These are phyloP conservation scores for Hepatocystis sp. DNA, from an alignment of 169 alveolate species.

Conservation along the genomic window DNA sequence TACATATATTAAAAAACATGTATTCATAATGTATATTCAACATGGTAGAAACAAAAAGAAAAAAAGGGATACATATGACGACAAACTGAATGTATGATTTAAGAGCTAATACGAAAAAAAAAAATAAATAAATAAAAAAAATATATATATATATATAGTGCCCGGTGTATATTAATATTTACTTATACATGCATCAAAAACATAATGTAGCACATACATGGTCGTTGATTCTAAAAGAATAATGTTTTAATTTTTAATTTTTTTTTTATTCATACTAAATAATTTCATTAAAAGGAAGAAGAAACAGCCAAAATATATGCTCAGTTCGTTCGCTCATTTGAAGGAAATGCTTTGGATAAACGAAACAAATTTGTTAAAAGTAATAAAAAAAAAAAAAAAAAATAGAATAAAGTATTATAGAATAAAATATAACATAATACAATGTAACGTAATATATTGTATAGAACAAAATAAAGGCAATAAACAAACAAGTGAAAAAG, in stretches of 20 bases:
- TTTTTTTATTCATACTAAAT: slow-evolving; percentile 5
- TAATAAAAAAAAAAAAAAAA: slow-evolving; percentile 25
- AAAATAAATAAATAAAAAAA: too few relatives aligned
- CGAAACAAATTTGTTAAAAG: slow-evolving; percentile 73
- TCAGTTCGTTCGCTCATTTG: slow-evolving; percentile 76
- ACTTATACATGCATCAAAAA: too few relatives aligned
- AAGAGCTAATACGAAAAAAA: slow-evolving; percentile 8
- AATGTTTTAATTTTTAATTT: slow-evolving; percentile 10
- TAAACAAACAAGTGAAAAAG: slow-evolving; percentile 2
- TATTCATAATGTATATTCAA: slow-evolving; percentile 52
- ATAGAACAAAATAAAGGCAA: too few relatives aligned
- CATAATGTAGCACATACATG: too few relatives aligned
- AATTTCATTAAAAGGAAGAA: slow-evolving; percentile 58
- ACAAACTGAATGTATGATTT: slow-evolving; percentile 59
- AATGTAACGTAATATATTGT: too few relatives aligned
- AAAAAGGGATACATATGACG: slow-evolving; percentile 52
- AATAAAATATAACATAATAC: not conserved
- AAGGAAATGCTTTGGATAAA: slow-evolving; percentile 58
- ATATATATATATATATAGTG: too few relatives aligned
- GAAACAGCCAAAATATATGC: slow-evolving; percentile 78
- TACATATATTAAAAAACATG: slow-evolving; percentile 6
- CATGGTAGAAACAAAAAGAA: slow-evolving; percentile 59
- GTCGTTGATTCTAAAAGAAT: too few relatives aligned
- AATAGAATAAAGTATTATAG: not conserved
- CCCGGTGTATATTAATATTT: too few relatives aligned